Conservation (phyloP, 2,329 filamentous ascomycete genomes). For the Nemania bipapillata region DNA sequence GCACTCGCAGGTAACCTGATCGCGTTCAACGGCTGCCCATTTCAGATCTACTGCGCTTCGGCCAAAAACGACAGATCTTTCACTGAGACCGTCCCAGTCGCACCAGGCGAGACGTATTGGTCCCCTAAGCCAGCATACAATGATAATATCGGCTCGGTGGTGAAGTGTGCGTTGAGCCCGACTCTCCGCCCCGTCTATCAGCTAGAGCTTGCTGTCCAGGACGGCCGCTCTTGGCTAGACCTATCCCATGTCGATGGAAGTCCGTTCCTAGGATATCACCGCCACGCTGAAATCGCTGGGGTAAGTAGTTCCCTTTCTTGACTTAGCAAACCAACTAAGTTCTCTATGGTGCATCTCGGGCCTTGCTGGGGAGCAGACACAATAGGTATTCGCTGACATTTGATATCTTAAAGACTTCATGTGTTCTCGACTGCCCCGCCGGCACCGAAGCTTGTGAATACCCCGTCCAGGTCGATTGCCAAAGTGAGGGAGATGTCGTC, state of each 20-base stretch:
- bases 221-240: conserved; percentile 41
- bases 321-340: neutral
- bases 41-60: conserved; percentile 36
- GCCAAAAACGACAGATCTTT: conserved; percentile 40
- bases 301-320: conserved; percentile 13
- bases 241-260: conserved; percentile 41
- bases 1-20: conserved; percentile 29
- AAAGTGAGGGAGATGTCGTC: conserved; percentile 5
- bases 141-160: conserved; percentile 41
- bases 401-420: conserved; percentile 13
- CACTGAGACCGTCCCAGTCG: conserved; percentile 4
- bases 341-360: neutral
- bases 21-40: conserved; percentile 38
- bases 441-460: conserved; percentile 37
- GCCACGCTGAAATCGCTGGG: conserved; percentile 39
- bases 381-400: conserved; percentile 8
- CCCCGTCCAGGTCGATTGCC: conserved; percentile 32
- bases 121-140: conserved; percentile 36
- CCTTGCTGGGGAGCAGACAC: neutral
- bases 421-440: conserved; percentile 40
- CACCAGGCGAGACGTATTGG: conserved; percentile 14
- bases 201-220: conserved; percentile 39
- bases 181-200: conserved; percentile 32
- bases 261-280: conserved; percentile 39
- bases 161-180: conserved; percentile 37